These are phyloP conservation scores for Salvia hispanica DNA, from an alignment of 257 asterid genomes.

Conservation along the genomic window DNA sequence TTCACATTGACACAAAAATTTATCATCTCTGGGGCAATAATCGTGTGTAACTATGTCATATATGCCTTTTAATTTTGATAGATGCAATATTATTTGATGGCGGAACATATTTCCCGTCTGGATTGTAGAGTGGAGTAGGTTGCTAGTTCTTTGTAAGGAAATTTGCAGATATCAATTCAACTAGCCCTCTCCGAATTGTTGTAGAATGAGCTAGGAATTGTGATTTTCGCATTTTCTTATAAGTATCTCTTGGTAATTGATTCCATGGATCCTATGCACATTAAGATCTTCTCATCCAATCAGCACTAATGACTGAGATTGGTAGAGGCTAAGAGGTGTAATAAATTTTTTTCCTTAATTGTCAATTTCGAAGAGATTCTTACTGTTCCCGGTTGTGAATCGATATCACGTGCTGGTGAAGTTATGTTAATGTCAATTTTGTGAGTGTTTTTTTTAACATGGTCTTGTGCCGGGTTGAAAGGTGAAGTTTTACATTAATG, in stretches of 20 bases:
- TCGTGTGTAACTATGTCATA: background rate
- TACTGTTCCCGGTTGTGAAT: background rate
- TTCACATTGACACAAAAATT: background rate
- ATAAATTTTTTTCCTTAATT: background rate
- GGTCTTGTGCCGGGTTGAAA: slow-evolving; percentile 14
- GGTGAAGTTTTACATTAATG: slow-evolving; percentile 8
- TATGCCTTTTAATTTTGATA: background rate
- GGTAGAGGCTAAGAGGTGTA: background rate
- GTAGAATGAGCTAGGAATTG: background rate
- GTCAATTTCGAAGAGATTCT: background rate
- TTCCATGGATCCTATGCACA: background rate
- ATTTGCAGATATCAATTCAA: background rate
- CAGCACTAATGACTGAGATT: background rate
- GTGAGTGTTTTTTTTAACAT: background rate
- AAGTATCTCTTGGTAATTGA: background rate
- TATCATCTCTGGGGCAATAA: background rate
- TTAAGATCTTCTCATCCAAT: background rate
- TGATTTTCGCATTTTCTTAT: background rate
- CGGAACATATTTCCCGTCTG: background rate
- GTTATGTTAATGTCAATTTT: background rate
- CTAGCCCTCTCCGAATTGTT: background rate
- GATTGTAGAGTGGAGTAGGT: background rate
- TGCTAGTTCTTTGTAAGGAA: background rate
- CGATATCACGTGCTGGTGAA: background rate
- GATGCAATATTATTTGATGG: background rate